A percentile compares a stretch with the other conserved stretches of the same genome.
Evolutionary conservation across 345 rosid species (phyloP).

Genomic region (Carallia brachiata): DNA sequence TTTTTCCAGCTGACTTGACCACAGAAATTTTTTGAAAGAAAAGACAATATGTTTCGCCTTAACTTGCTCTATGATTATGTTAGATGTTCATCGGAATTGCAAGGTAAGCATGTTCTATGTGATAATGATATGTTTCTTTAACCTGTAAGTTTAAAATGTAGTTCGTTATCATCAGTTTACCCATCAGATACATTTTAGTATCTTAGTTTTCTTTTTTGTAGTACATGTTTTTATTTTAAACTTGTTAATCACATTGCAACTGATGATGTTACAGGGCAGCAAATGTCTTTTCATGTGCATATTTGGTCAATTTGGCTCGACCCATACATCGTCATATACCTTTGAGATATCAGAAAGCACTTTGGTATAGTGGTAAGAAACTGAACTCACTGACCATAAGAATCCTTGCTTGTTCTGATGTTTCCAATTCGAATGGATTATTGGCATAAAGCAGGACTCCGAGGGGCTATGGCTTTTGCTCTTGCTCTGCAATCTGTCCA

Average conservation of each 20-base stretch:
- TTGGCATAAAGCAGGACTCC: slow-evolving; percentile 11
- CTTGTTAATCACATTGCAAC: slow-evolving; percentile 27
- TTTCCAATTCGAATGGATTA: background rate
- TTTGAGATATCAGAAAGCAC: slow-evolving; percentile 88
- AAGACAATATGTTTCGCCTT: slow-evolving; percentile 40
- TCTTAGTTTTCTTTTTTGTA: slow-evolving; percentile 4
- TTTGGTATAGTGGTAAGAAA: slow-evolving; percentile 95
- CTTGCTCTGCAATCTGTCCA: slow-evolving; percentile 98
- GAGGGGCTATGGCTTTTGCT: slow-evolving; percentile 99
- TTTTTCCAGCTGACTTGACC: background rate
- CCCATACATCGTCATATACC: slow-evolving; percentile 82
- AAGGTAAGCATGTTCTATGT: slow-evolving; percentile 46
- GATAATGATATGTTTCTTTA: slow-evolving; percentile 5
- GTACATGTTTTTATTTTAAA: slow-evolving; percentile 6
- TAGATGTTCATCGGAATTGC: slow-evolving; percentile 88
- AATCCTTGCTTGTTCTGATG: background rate
- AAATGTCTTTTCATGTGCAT: slow-evolving; percentile 92
- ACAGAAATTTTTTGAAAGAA: background rate
- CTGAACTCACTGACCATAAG: background rate
- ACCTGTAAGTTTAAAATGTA: background rate
- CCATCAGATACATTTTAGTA: background rate
- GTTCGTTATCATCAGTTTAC: background rate
- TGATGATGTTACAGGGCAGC: slow-evolving; percentile 62
- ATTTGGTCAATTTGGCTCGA: slow-evolving; percentile 82
- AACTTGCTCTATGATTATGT: slow-evolving; percentile 27